Evolutionary conservation across 441 rosid genomes (phyloP).

Genomic region (Mallotus repandus): DNA sequence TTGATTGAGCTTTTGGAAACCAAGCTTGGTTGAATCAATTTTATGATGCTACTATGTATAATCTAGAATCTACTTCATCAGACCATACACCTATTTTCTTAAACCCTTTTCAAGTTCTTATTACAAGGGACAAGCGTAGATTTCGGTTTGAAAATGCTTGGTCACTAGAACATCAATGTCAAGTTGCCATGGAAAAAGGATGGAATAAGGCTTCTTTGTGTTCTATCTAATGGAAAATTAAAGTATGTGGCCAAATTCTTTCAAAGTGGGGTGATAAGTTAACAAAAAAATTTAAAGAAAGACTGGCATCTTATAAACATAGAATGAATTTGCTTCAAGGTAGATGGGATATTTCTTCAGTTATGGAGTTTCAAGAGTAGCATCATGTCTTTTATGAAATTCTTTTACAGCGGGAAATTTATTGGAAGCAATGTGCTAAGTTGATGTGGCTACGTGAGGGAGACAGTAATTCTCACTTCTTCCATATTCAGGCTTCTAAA

Average conservation of each 20-base stretch:
- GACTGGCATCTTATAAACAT: neutral
- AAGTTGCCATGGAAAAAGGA: neutral
- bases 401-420: neutral
- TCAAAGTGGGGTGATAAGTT: neutral
- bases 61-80: neutral
- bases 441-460: neutral
- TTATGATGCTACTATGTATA: neutral
- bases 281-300: neutral
- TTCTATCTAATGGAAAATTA: neutral
- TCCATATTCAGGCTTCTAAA: neutral
- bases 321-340: neutral
- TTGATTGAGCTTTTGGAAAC: neutral
- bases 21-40: neutral
- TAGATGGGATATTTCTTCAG: neutral
- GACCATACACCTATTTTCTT: neutral
- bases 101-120: neutral
- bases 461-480: neutral
- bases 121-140: too few species aligned
- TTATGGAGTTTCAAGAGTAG: neutral
- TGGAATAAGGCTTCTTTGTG: neutral
- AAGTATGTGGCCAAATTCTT: too few species aligned
- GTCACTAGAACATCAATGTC: neutral
- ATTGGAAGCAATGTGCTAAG: neutral
- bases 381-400: too few species aligned
- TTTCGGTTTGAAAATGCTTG: neutral